Base-by-base conservation (phyloP, 805 yeast species). In the Monosporozyma servazzii region DNA sequence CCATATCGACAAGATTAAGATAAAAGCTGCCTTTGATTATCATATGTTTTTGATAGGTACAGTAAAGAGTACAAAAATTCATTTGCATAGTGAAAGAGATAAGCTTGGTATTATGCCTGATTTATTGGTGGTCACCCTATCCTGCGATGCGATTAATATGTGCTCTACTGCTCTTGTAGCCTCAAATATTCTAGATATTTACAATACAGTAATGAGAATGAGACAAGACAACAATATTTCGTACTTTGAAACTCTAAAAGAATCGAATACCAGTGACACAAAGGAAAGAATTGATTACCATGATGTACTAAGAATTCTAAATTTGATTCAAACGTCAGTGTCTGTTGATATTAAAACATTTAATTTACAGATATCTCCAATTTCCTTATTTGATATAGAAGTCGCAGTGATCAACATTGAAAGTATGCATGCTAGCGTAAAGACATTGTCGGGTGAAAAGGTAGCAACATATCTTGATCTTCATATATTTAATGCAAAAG, bases 81-180 rank as follows among this genome's bases (percentile, higher is more conserved):
- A 79, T 25, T 71, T 88, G 18, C 82, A 76, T 64, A 93, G 91
- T 63, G 87, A 84, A 59, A 78, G 80, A 57, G 83, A 77, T 46
- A 53, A 59, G 1, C 57, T 66, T 18, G 72, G 72, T 27, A 62
- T 73, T 21, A 66, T 72, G 46, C 78, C 80, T 25, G 96, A 89
- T 62, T 78, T 80, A 48, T 67, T 90, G 11, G 76, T 72, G 52
- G 84, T 80, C 0, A 66, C 70, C 2, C 63, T 77, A 2, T 69
- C 71, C 10, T 73, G 83, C 54, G 79, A 73, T 1, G 70, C 79
- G 0, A 72, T 83, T 15, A 79, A 79, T 52, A 60, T 87, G 2
- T 88, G 78, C 59, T 71, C 85, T 53, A 90, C 98, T 0, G 88
- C 96, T 0, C 74, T 93, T 60, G 84, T 95, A 0, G 93, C 93